Percentiles rank a stretch among this genome's conserved stretches.
Evolutionary conservation across 768 basidiomycete genomes (phyloP).

Genomic region (Goffeauzyma gilvescens): DNA sequence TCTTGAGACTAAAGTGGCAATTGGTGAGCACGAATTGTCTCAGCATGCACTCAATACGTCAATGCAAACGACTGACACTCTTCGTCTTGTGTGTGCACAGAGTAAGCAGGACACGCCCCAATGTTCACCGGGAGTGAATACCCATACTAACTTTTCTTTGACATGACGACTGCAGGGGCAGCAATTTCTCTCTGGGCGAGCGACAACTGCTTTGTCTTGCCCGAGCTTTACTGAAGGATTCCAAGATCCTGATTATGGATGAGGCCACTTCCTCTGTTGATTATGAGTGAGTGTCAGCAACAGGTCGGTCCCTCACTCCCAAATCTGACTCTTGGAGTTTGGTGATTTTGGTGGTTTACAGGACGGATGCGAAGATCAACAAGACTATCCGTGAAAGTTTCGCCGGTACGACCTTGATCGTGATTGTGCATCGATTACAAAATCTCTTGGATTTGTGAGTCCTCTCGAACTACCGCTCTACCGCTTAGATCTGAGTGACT

Average conservation of each 20-base stretch:
- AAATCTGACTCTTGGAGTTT: neutral
- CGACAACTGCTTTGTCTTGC: conserved; percentile 29
- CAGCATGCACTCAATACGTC: neutral
- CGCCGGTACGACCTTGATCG: conserved; percentile 23
- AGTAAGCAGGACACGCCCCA: too few species aligned
- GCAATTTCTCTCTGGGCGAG: conserved; percentile 28
- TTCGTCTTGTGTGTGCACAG: conserved; percentile 20
- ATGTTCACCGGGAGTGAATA: too few species aligned
- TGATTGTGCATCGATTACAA: conserved; percentile 26
- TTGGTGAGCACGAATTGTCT: conserved; percentile 11
- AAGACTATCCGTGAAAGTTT: conserved; percentile 26
- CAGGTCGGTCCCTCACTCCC: neutral
- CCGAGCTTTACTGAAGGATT: conserved; percentile 23
- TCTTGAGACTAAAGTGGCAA: conserved; percentile 26
- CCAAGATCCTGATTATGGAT: conserved; percentile 30
- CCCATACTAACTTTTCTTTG: too few species aligned
- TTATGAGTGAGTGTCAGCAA: conserved; percentile 25
- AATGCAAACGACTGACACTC: conserved; percentile 19
- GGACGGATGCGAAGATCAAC: conserved; percentile 30
- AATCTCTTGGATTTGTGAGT: too few species aligned
- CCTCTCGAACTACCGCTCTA: too few species aligned
- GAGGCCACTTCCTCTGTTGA: conserved; percentile 31
- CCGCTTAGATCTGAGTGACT: too few species aligned
- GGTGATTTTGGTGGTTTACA: neutral
- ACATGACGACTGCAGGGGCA: neutral